phyloP scores from a whole-genome alignment of 352 stramenopile genomes.

The Thalassiosira hispida region DNA sequence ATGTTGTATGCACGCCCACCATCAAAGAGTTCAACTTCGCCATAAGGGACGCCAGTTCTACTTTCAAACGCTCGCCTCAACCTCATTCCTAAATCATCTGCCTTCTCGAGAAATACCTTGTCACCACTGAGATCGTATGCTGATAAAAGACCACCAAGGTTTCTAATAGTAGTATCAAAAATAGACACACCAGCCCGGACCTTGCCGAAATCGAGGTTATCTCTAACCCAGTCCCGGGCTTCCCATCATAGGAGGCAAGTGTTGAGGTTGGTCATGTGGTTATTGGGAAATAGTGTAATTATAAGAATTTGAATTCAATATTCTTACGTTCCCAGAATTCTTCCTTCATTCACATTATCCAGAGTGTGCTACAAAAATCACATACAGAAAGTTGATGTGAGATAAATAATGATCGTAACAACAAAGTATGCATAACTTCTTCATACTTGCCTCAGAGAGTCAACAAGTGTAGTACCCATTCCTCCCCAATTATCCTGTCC shows the following conservation, averaged over 20 bases:
- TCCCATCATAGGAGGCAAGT: too few species aligned
- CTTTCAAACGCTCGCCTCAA: slow-evolving; percentile 91
- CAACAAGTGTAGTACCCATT: slow-evolving; percentile 83
- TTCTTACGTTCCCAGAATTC: slow-evolving; percentile 81
- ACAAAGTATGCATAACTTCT: too few species aligned
- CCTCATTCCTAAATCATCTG: slow-evolving; percentile 90
- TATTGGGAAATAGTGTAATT: too few species aligned
- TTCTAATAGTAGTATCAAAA: slow-evolving; percentile 99
- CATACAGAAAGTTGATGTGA: neutral
- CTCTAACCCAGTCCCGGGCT: slow-evolving; percentile 82
- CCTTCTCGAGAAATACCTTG: slow-evolving; percentile 90
- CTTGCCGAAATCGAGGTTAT: slow-evolving; percentile 68
- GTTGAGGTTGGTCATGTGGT: too few species aligned
- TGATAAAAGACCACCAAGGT: slow-evolving; percentile 95
- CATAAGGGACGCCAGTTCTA: slow-evolving; percentile 90
- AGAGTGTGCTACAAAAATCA: slow-evolving; percentile 87
- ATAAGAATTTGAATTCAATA: too few species aligned
- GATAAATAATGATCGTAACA: slow-evolving; percentile 4
- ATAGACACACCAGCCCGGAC: slow-evolving; percentile 87
- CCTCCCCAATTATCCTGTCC: slow-evolving; percentile 88
- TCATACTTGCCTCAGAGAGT: slow-evolving; percentile 12
- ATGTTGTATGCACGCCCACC: slow-evolving; percentile 61
- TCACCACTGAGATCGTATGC: slow-evolving; percentile 89
- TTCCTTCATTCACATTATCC: slow-evolving; percentile 92
- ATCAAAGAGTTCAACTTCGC: slow-evolving; percentile 88